Percentiles rank a stretch among this genome's conserved stretches.
Conservation (phyloP, 1,284 basidiomycete genomes). For the Austroboletus novae-zelandiae region DNA sequence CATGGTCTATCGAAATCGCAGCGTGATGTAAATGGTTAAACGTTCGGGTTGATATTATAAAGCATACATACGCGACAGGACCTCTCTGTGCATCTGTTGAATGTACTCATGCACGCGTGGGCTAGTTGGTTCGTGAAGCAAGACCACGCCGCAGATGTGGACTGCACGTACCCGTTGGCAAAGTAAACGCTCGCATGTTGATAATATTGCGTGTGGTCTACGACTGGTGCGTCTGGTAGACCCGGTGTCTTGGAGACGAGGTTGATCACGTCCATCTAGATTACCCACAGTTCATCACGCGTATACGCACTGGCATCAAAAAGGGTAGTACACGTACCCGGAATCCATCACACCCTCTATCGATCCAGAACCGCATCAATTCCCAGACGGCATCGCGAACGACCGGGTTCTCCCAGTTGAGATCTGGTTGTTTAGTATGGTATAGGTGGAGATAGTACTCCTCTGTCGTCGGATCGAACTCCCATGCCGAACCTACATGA, state of each 20-base stretch:
- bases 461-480: constrained; percentile 63
- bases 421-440: constrained; percentile 69
- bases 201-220: constrained; percentile 47
- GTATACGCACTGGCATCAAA: not conserved
- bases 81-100: constrained; percentile 61
- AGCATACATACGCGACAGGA: constrained; percentile 40
- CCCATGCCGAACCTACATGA: constrained; percentile 67
- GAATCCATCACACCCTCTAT: constrained; percentile 75
- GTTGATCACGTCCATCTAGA: constrained; percentile 70
- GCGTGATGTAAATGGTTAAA: too few species aligned
- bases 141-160: not conserved
- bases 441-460: constrained; percentile 79
- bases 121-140: constrained; percentile 29
- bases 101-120: constrained; percentile 68
- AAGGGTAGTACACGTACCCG: constrained; percentile 41
- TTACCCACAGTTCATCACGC: not conserved
- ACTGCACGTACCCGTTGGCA: constrained; percentile 54
- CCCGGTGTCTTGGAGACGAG: constrained; percentile 62
- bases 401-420: constrained; percentile 74
- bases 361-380: constrained; percentile 73
- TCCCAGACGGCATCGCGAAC: constrained; percentile 64
- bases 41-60: not conserved
- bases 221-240: constrained; percentile 63
- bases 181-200: constrained; percentile 58
- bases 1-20: constrained; percentile 37